A percentile compares a stretch with the other conserved stretches of the same genome.
Conservation (phyloP, 768 basidiomycete genomes). For the Leucocoprinus birnbaumii region DNA sequence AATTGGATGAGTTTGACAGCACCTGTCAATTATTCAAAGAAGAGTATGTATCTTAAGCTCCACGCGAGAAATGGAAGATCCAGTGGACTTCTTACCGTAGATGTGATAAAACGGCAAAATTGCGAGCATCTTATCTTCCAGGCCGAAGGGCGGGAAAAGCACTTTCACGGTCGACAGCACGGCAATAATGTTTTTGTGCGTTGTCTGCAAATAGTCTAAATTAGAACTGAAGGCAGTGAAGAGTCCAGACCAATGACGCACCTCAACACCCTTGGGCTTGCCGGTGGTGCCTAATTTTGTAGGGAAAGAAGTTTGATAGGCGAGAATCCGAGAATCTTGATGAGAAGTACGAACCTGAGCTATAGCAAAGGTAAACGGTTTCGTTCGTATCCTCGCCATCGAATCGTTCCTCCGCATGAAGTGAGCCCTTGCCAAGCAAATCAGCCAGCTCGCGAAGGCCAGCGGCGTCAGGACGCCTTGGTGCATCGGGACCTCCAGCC, state of each 20-base stretch:
- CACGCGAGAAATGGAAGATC: not conserved
- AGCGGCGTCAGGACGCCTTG: slow-evolving; percentile 21
- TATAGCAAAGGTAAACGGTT: slow-evolving; percentile 66
- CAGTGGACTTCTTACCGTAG: slow-evolving; percentile 26
- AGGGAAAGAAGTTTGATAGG: not conserved
- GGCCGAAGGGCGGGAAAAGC: slow-evolving; percentile 37
- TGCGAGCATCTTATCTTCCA: slow-evolving; percentile 54
- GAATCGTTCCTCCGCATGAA: slow-evolving; percentile 53
- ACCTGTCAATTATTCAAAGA: slow-evolving; percentile 29
- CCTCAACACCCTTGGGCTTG: slow-evolving; percentile 69
- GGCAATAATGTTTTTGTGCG: slow-evolving; percentile 65
- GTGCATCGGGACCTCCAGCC: slow-evolving; percentile 34
- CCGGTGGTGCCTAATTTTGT: slow-evolving; percentile 64
- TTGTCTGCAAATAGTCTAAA: slow-evolving; percentile 38
- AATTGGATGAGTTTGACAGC: slow-evolving; percentile 61
- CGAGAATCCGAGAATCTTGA: not conserved
- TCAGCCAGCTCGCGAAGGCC: slow-evolving; percentile 40
- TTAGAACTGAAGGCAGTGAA: not conserved
- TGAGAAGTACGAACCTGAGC: slow-evolving; percentile 25
- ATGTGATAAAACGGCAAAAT: slow-evolving; percentile 60
- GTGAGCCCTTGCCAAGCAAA: slow-evolving; percentile 46
- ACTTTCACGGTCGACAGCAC: slow-evolving; percentile 48
- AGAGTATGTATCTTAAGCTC: not conserved
- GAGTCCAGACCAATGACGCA: no score
- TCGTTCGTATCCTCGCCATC: slow-evolving; percentile 50